phyloP scores from a whole-genome alignment of 139 green algal genomes.

The Choricystis sp. region DNA sequence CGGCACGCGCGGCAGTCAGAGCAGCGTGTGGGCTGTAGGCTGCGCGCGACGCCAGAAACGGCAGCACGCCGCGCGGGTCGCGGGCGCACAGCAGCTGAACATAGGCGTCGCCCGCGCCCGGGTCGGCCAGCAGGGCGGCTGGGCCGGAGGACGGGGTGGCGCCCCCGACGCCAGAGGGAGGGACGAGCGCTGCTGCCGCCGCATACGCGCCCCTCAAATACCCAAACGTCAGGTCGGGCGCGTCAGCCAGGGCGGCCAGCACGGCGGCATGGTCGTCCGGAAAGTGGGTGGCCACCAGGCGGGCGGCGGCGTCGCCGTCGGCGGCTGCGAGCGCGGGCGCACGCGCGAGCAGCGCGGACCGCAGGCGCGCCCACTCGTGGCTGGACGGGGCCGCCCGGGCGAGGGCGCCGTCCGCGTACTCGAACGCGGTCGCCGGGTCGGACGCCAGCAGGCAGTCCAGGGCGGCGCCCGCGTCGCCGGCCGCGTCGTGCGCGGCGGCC shows the following conservation, averaged over 20 bases:
- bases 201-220: not conserved
- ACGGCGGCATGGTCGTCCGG: not conserved
- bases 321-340: not conserved
- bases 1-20: not conserved
- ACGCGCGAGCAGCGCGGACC: not conserved
- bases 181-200: not conserved
- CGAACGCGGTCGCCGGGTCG: not conserved
- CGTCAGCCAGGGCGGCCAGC: not conserved
- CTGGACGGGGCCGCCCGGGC: too few species aligned
- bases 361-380: not conserved
- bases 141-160: not conserved
- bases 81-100: not conserved
- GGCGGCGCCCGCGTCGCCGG: not conserved
- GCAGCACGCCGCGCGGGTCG: not conserved
- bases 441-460: not conserved
- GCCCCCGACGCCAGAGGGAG: not conserved
- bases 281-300: not conserved
- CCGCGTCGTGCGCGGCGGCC: not conserved
- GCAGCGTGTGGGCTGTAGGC: not conserved
- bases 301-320: not conserved
- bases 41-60: not conserved
- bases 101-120: not conserved
- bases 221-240: not conserved
- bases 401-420: not conserved
- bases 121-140: not conserved